A percentile compares a stretch with the other conserved stretches of the same genome.
These are phyloP conservation scores for Polysphondylium violaceum DNA, from an alignment of 78 protist species.

Conservation along the genomic window DNA sequence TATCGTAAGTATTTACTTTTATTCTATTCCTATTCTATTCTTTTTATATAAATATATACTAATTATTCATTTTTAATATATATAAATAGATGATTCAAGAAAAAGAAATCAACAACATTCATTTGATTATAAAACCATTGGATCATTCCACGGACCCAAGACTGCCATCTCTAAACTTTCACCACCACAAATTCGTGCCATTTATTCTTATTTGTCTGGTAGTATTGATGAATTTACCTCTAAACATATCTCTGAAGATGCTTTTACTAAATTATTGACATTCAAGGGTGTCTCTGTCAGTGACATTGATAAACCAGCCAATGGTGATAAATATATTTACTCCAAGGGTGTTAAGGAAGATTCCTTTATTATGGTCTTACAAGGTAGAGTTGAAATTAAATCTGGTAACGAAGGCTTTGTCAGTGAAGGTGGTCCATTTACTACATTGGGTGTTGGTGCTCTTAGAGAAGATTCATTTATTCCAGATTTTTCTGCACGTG, in stretches of 20 bases:
- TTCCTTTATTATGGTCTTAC: constrained; percentile 67
- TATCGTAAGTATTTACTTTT: constrained; percentile 1
- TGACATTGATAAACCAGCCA: constrained; percentile 14
- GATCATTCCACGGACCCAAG: constrained; percentile 55
- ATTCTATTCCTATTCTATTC: not conserved
- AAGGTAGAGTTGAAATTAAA: constrained; percentile 76
- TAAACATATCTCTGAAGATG: constrained; percentile 28
- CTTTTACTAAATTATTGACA: constrained; percentile 25
- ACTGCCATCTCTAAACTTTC: constrained; percentile 16
- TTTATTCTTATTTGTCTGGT: constrained; percentile 48
- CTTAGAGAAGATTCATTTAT: constrained; percentile 29
- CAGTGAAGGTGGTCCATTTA: constrained; percentile 85
- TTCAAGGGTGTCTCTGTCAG: constrained; percentile 43
- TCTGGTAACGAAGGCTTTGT: constrained; percentile 76
- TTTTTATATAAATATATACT: too few species aligned
- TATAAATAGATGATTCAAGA: not conserved
- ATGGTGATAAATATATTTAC: constrained; percentile 45
- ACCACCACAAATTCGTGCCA: constrained; percentile 53
- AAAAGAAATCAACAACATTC: constrained; percentile 20
- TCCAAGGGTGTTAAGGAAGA: constrained; percentile 30
- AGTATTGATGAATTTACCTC: constrained; percentile 56
- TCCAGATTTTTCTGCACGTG: constrained; percentile 73
- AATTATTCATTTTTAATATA: too few species aligned
- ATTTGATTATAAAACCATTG: constrained; percentile 47
- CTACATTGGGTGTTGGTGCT: constrained; percentile 74